These are phyloP conservation scores for Ochetophila trinervis DNA, from an alignment of 306 rosid genomes.

Conservation along the genomic window DNA sequence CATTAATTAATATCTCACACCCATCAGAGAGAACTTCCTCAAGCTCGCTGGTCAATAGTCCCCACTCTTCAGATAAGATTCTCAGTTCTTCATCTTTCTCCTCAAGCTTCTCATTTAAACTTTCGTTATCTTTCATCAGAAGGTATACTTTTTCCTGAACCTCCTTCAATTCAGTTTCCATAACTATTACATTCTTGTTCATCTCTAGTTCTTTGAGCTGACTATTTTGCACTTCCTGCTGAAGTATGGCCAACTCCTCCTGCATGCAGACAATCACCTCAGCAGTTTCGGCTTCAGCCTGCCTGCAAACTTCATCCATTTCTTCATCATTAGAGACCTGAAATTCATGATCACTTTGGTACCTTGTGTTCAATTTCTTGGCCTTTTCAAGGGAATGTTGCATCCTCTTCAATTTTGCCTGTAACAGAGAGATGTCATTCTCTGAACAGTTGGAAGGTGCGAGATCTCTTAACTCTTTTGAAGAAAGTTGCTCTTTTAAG, in stretches of 20 bases:
- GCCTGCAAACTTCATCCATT: slow-evolving; percentile 74
- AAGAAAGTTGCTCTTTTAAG: slow-evolving; percentile 51
- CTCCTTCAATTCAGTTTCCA: slow-evolving; percentile 67
- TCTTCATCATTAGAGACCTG: slow-evolving; percentile 83
- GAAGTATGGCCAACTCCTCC: slow-evolving; percentile 80
- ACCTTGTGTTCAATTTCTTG: slow-evolving; percentile 65
- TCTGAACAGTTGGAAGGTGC: slow-evolving; percentile 35
- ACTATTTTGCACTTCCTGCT: slow-evolving; percentile 65
- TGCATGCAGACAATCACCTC: slow-evolving; percentile 94
- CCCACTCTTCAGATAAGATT: slow-evolving; percentile 69
- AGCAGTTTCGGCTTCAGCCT: slow-evolving; percentile 90
- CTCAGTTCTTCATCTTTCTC: slow-evolving; percentile 49
- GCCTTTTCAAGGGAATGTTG: slow-evolving; percentile 88
- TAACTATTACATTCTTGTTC: slow-evolving; percentile 40
- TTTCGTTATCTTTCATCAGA: slow-evolving; percentile 43
- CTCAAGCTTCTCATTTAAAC: slow-evolving; percentile 49
- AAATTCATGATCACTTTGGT: slow-evolving; percentile 71
- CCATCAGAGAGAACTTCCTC: slow-evolving; percentile 76
- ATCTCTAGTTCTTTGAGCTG: slow-evolving; percentile 66
- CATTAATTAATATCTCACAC: slow-evolving; percentile 58
- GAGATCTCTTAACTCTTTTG: slow-evolving; percentile 46
- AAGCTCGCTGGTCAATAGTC: slow-evolving; percentile 63
- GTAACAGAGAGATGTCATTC: slow-evolving; percentile 45
- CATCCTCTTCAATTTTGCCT: slow-evolving; percentile 67
- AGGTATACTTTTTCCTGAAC: slow-evolving; percentile 43